A percentile compares a stretch with the other conserved stretches of the same genome.
phyloP scores from a whole-genome alignment of 306 rosid genomes.

The Citrullus amarus region DNA sequence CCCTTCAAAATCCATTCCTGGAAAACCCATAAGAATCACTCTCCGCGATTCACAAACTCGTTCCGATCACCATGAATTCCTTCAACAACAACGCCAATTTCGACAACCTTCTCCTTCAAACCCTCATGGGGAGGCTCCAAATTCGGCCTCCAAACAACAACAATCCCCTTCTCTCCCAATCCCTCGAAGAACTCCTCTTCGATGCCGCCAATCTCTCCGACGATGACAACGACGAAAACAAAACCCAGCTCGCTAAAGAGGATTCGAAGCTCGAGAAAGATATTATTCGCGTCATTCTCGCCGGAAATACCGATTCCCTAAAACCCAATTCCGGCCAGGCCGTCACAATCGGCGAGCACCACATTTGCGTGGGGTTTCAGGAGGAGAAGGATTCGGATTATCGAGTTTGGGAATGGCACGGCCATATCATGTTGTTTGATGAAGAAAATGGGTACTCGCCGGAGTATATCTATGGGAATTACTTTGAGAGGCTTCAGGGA shows the following conservation, averaged over 20 bases:
- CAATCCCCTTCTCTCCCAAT: conserved; percentile 36
- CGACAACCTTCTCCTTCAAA: conserved; percentile 54
- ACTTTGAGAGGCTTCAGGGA: conserved; percentile 57
- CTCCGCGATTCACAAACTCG: background rate
- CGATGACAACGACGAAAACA: conserved; percentile 25
- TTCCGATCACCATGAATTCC: conserved; percentile 41
- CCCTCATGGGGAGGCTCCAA: conserved; percentile 62
- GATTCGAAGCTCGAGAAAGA: conserved; percentile 57
- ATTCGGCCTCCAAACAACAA: conserved; percentile 28
- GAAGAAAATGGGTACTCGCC: conserved; percentile 72
- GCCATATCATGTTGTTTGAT: conserved; percentile 68
- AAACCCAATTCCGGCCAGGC: conserved; percentile 89
- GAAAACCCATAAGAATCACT: background rate
- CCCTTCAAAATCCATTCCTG: background rate
- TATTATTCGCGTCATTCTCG: conserved; percentile 40
- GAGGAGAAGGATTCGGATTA: conserved; percentile 67
- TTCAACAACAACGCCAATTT: conserved; percentile 30
- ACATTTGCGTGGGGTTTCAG: conserved; percentile 68
- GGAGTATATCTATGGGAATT: conserved; percentile 83
- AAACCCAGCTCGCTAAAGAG: conserved; percentile 36
- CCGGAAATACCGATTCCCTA: conserved; percentile 43
- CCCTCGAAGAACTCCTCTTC: conserved; percentile 69
- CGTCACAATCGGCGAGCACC: conserved; percentile 60
- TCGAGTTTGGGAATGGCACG: conserved; percentile 99
- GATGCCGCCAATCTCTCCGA: conserved; percentile 29